phyloP scores from a whole-genome alignment of 306 rosid genomes.

The Castanea mollissima region DNA sequence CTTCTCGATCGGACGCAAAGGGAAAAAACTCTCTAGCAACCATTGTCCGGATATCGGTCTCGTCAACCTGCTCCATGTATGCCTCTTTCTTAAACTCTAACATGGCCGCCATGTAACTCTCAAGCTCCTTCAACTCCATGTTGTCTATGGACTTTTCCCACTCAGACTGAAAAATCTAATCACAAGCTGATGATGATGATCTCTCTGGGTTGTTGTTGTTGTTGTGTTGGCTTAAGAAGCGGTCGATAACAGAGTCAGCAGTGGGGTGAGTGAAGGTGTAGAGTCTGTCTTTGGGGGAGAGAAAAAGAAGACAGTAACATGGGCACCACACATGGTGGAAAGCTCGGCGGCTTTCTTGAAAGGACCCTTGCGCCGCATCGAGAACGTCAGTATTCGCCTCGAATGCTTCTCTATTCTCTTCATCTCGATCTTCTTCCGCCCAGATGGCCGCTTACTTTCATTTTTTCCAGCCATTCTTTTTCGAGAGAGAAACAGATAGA shows the following conservation, averaged over 20 bases:
- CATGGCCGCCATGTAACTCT: conserved; percentile 1
- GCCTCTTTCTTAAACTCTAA: conserved; percentile 7
- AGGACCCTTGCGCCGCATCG: conserved; percentile 1
- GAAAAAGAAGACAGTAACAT: not conserved
- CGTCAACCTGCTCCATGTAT: not conserved
- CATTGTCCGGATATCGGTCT: not conserved
- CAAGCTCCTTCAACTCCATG: conserved; percentile 23
- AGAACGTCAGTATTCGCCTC: conserved; percentile 8
- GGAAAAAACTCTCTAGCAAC: not conserved
- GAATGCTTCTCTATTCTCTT: not conserved
- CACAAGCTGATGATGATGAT: too few relatives aligned
- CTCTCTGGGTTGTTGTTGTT: too few relatives aligned
- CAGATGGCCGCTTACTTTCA: not conserved
- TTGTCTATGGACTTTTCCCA: conserved; percentile 11
- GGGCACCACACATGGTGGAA: not conserved
- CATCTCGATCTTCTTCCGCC: not conserved
- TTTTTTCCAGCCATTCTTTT: not conserved
- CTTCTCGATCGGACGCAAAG: too few relatives aligned
- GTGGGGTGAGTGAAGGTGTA: conserved; percentile 17
- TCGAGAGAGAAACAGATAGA: too few relatives aligned
- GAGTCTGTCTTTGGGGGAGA: not conserved
- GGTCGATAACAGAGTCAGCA: not conserved
- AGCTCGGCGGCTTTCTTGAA: conserved; percentile 15
- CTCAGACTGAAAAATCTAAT: not conserved
- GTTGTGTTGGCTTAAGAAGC: not conserved